Evolutionary conservation across 192 early-diverging fungal species (phyloP), one percentile per base, ranked within the genome.

Genomic region (Paraglomus occultum): DNA sequence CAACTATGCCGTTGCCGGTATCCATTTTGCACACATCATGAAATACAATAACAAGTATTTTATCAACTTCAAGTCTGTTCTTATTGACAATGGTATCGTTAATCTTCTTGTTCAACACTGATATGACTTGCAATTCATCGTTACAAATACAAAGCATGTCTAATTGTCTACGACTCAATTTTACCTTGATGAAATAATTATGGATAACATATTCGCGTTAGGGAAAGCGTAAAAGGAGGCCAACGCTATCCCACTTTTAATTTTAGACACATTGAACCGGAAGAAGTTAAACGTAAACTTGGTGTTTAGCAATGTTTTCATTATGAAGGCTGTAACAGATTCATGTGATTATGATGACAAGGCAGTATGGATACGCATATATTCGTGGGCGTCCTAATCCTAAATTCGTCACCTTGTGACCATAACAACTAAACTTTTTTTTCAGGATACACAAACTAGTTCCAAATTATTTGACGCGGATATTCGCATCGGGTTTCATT

Each of bases 81-180:
- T 90, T 39, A 92, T 98, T 65, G 95, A 95, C 22, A 97, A 99
- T 77, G 95, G 97, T 11, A 75, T 93, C 68, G 92, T 91, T 0
- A 93, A 99, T 58, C 92, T 94, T 42, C 79, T 90, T 54, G 79
- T 88, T 14, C 97, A 99, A 95, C 76, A 82, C 89, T 6, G 85
- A 84, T 51, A 89, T 88, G 82, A 86, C 86, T 4, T 92, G 87
- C 75, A 80, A 90, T 63, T 84, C 81, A 45, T 82, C 84, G 51
- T 88, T 94, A 77, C 82, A 91, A 52, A 90, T 84, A 72, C 82
- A 89, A 75, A 89, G 78, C 63, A 73, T 86, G 15, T 88, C 92
- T 50, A 85, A 85, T 15, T 96, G 96, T 82, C 82, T 93, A 39
- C 94, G 94, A 39, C 89, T 91, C n/a, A 76, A 81, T 14, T 74